Evolutionary conservation across 345 rosid species (phyloP), one percentile per base, ranked within the genome.

Genomic region (Eutrema japonicum): DNA sequence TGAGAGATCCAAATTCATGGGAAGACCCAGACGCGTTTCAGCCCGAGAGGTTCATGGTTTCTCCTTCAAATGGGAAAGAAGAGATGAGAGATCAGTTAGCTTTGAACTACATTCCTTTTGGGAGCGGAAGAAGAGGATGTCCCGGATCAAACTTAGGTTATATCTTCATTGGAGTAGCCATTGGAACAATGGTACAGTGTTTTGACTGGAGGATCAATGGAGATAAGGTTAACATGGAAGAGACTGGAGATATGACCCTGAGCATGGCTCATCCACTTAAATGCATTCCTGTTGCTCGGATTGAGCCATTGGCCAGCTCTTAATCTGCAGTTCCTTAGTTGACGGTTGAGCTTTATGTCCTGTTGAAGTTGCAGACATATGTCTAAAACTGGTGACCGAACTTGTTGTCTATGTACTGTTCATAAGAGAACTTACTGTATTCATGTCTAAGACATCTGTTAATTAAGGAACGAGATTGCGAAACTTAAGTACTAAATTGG

Each of bases 1-100:
- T 77, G 82, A 80, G 83, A 43, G 82, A 82, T 58, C 80, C 76
- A 5, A 22, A 68, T 7, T 13, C 70, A 52, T 80, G 80, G 85
- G 76, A 80, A 32, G 51, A 68, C 3, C 80, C 80, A 40, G 55
- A 68, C 5, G 16, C 72, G 68, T 80, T 76, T 52, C 47, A 13
- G 5, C 79, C 83, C 0, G 78, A 82, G 62, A 78, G 82, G 78
- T 78, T 78, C 55, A 46, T 82, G 62, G 70, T 14, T 30, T 35
- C 65, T 33, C 69, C 62, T 33, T 57, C 59, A 38, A 61, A 36
- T 10, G 59, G 43, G 54, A 55, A 62, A 53, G 55, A 72, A 27
- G 51, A 52, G 51, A 61, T 52, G 74, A 68, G 57, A 45, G 45
- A 62, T 6, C 40, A 61, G 30, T 54, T 76, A 32, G 45, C 59